These are phyloP conservation scores for Pistacia atlantica DNA, from an alignment of 345 rosid species.

Conservation along the genomic window DNA sequence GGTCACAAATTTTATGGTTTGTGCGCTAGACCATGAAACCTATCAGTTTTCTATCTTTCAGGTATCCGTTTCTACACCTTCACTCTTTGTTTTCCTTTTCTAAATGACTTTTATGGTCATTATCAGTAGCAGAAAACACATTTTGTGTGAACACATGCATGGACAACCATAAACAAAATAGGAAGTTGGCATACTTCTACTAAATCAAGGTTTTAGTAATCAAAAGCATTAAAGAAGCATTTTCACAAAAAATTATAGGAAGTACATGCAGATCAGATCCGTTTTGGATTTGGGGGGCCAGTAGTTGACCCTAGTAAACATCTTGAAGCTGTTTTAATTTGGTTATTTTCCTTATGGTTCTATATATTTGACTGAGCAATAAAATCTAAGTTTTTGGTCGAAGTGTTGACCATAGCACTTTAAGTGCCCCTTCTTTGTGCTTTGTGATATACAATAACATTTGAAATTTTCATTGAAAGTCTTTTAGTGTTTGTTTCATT, in stretches of 20 bases:
- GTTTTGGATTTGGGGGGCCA: background rate
- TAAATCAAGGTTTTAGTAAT: background rate
- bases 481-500: constrained; percentile 11
- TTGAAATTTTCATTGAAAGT: constrained; percentile 3
- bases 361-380: constrained; percentile 5
- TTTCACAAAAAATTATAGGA: background rate
- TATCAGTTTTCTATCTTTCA: constrained; percentile 71
- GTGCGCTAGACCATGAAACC: constrained; percentile 87
- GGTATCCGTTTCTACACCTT: constrained; percentile 38
- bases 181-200: background rate
- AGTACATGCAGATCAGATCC: background rate
- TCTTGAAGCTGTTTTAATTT: background rate
- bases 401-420: background rate
- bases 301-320: background rate
- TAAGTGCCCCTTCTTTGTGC: background rate
- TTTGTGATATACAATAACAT: background rate
- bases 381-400: background rate
- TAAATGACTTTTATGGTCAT: no score
- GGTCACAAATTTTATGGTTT: constrained; percentile 74
- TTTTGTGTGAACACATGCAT: background rate
- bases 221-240: background rate
- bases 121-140: no score
- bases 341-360: background rate
- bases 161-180: background rate
- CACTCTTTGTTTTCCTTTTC: background rate